phyloP scores from a whole-genome alignment of 306 rosid species.

The Cyamopsis tetragonoloba region DNA sequence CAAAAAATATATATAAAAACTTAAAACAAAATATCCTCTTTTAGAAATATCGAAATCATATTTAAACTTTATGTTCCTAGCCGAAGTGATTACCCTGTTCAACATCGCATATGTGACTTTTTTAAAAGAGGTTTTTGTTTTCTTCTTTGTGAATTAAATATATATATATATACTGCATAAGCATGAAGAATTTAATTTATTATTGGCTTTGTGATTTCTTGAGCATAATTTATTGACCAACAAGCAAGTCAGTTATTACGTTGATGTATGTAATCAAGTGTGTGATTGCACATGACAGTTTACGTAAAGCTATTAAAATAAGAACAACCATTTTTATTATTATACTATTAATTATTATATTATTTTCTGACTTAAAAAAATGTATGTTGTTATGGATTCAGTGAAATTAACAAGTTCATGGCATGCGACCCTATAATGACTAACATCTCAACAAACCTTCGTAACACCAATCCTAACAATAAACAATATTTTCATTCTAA shows the following conservation, averaged over 20 bases:
- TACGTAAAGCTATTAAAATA: not conserved
- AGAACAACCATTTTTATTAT: not conserved
- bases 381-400: constrained; percentile 29
- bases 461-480: not conserved
- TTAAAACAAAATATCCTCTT: no score
- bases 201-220: no score
- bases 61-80: no score
- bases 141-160: not conserved
- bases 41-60: no score
- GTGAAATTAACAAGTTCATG: constrained; percentile 30
- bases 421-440: constrained; percentile 45
- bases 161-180: no score
- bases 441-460: constrained; percentile 36
- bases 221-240: not conserved
- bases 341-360: not conserved
- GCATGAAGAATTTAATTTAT: no score
- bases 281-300: constrained; percentile 14
- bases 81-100: no score
- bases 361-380: not conserved
- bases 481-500: no score
- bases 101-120: no score
- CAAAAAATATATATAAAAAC: no score
- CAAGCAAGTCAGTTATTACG: no score
- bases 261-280: not conserved
- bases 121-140: no score